Evolutionary conservation across 768 basidiomycete species (phyloP).

Genomic region (Boletus eberwhitei): DNA sequence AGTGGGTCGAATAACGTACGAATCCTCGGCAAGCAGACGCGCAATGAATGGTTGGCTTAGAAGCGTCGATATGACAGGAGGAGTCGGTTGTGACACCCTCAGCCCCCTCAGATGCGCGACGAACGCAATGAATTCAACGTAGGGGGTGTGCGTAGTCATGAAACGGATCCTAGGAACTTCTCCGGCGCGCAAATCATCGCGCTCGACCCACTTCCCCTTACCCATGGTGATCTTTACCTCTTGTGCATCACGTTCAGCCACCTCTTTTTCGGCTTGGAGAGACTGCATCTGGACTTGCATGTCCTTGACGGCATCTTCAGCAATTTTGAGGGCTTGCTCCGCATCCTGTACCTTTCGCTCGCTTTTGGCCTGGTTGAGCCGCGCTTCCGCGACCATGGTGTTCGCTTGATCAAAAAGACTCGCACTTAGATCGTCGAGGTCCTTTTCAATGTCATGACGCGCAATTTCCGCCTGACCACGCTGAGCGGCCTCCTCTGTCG

Average conservation of each 20-base stretch:
- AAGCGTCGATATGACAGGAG: slow-evolving; percentile 72
- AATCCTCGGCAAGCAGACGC: slow-evolving; percentile 75
- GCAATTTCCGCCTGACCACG: slow-evolving; percentile 89
- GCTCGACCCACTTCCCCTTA: slow-evolving; percentile 67
- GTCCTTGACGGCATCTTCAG: slow-evolving; percentile 78
- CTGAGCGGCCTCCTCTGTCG: slow-evolving; percentile 91
- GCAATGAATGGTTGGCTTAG: slow-evolving; percentile 75
- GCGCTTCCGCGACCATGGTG: slow-evolving; percentile 95
- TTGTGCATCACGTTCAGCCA: slow-evolving; percentile 48
- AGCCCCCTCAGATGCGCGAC: slow-evolving; percentile 71
- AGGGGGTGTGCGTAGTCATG: slow-evolving; percentile 68
- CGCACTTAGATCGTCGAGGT: slow-evolving; percentile 92
- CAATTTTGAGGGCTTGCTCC: slow-evolving; percentile 73
- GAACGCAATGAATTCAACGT: slow-evolving; percentile 77
- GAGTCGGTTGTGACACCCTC: slow-evolving; percentile 52
- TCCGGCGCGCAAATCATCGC: slow-evolving; percentile 28
- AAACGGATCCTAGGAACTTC: slow-evolving; percentile 40
- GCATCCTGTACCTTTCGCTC: slow-evolving; percentile 74
- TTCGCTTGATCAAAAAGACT: slow-evolving; percentile 90
- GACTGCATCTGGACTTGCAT: slow-evolving; percentile 87
- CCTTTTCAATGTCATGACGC: slow-evolving; percentile 80
- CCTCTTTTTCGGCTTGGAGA: slow-evolving; percentile 64
- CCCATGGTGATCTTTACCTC: slow-evolving; percentile 53
- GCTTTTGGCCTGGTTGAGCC: slow-evolving; percentile 60
- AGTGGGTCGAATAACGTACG: slow-evolving; percentile 51